A percentile compares a stretch with the other conserved stretches of the same genome.
Conservation (phyloP, 352 stramenopile genomes). For the Phytophthora capsici region DNA sequence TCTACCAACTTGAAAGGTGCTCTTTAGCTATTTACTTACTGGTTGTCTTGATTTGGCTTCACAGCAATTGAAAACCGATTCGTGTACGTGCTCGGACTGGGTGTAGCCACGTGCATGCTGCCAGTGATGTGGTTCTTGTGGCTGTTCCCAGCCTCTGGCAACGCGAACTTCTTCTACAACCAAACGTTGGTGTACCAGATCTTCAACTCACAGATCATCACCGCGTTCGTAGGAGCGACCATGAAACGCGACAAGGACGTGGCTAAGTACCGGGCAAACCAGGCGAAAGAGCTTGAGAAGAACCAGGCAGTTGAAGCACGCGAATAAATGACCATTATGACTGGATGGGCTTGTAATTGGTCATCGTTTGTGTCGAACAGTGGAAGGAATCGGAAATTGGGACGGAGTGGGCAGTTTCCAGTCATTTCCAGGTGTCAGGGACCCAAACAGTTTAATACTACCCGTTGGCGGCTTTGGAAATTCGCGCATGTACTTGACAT, state of each 20-base stretch:
- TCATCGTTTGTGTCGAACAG: constrained; percentile 54
- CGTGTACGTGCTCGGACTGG: constrained; percentile 72
- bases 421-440: not conserved
- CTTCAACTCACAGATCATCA: constrained; percentile 81
- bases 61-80: constrained; percentile 82
- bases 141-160: constrained; percentile 84
- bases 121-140: constrained; percentile 90
- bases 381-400: constrained; percentile 31
- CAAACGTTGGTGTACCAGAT: constrained; percentile 89
- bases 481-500: constrained; percentile 54
- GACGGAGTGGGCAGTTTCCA: constrained; percentile 21
- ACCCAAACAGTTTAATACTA: constrained; percentile 39
- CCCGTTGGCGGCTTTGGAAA: constrained; percentile 49
- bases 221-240: constrained; percentile 74
- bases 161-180: constrained; percentile 92
- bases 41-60: constrained; percentile 1
- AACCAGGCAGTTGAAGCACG: constrained; percentile 14
- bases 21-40: constrained; percentile 1
- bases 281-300: constrained; percentile 19
- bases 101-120: constrained; percentile 74
- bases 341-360: not conserved
- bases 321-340: constrained; percentile 6
- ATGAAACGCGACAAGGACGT: constrained; percentile 89
- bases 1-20: not conserved
- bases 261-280: constrained; percentile 49